Conservation (phyloP, 2,329 filamentous ascomycete species). For the Apiospora phragmitis region DNA sequence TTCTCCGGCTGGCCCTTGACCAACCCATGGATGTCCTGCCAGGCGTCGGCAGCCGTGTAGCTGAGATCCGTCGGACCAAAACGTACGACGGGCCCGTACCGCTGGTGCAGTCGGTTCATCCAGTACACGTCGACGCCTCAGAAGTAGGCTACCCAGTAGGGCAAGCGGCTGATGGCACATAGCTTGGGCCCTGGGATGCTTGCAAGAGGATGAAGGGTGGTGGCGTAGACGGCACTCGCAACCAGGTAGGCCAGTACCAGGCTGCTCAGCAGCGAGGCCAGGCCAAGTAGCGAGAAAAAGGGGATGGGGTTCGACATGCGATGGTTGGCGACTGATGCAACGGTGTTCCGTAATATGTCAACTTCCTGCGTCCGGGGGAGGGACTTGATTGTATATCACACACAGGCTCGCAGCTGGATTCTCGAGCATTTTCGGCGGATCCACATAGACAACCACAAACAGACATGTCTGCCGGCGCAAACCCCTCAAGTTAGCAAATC, state of each 20-base stretch:
- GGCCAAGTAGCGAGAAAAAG: neutral
- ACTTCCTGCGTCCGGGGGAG: neutral
- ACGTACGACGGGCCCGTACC: conserved; percentile 22
- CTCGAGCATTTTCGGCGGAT: no score
- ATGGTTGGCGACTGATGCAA: neutral
- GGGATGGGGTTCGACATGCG: neutral
- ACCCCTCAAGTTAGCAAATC: no score
- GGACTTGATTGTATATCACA: no score
- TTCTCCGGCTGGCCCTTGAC: conserved; percentile 16
- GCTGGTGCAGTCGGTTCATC: conserved; percentile 23
- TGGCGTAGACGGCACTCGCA: conserved; percentile 19
- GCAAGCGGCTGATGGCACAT: conserved; percentile 23
- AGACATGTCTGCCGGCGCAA: no score
- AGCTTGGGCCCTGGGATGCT: conserved; percentile 21
- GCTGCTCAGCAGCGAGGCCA: neutral
- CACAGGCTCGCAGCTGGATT: no score
- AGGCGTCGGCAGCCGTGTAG: conserved; percentile 19
- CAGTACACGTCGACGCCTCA: conserved; percentile 22
- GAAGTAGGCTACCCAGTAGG: conserved; percentile 22
- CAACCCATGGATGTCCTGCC: conserved; percentile 23
- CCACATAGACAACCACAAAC: no score
- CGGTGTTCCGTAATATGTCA: neutral
- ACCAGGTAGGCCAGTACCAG: conserved; percentile 12
- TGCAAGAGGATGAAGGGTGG: conserved; percentile 26
- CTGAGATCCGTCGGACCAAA: conserved; percentile 23